These are phyloP conservation scores for Paralagenidium karlingii DNA, from an alignment of 352 stramenopile genomes.

Conservation along the genomic window DNA sequence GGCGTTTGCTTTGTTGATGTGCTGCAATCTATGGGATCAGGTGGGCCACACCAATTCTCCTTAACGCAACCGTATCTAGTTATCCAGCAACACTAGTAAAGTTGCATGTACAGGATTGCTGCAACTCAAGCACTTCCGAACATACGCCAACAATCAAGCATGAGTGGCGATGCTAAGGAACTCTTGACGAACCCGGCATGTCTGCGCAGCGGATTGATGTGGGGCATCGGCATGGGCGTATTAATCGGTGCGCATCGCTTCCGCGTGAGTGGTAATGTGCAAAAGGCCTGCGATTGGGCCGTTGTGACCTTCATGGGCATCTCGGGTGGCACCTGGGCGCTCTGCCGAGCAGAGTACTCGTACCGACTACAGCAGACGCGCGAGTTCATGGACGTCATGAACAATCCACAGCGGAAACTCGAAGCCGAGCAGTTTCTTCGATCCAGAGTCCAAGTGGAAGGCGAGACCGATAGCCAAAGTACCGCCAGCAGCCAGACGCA, in stretches of 20 bases:
- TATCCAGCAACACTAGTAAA: too few species aligned
- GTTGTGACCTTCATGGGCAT: slow-evolving; percentile 50
- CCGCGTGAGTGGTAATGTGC: slow-evolving; percentile 38
- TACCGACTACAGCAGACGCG: slow-evolving; percentile 40
- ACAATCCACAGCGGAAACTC: slow-evolving; percentile 52
- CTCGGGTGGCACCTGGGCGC: slow-evolving; percentile 33
- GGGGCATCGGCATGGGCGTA: slow-evolving; percentile 48
- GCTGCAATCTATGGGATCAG: background rate
- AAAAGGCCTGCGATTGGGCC: slow-evolving; percentile 49
- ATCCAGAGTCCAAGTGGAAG: too few species aligned
- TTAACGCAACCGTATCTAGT: too few species aligned
- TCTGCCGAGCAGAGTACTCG: slow-evolving; percentile 45
- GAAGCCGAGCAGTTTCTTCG: slow-evolving; percentile 68
- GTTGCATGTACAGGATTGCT: too few species aligned
- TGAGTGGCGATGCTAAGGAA: too few species aligned
- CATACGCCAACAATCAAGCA: too few species aligned
- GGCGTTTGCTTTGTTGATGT: background rate
- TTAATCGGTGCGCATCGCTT: slow-evolving; percentile 57
- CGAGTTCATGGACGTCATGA: slow-evolving; percentile 79
- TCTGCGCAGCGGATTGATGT: slow-evolving; percentile 64
- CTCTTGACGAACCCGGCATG: slow-evolving; percentile 69
- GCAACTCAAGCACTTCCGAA: background rate
- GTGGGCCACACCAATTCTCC: background rate
- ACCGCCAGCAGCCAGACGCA: too few species aligned
- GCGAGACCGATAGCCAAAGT: too few species aligned